Conservation (phyloP, 2,329 filamentous ascomycete species). For the Drechslerella stenobrocha region DNA sequence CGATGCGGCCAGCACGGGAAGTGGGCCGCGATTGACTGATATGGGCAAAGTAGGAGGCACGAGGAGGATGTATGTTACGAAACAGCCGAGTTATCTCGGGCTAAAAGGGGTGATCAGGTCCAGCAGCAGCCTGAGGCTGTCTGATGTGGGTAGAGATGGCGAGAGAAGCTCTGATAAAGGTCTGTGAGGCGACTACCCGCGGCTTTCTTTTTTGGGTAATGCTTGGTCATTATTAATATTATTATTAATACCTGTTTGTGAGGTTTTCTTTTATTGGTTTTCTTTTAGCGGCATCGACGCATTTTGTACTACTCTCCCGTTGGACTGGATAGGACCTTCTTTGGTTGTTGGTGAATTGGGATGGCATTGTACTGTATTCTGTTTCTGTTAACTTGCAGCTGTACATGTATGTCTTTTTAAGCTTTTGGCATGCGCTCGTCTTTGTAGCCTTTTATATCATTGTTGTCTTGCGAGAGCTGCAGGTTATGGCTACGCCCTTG, state of each 20-base stretch:
- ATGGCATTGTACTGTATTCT: not conserved
- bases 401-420: not conserved
- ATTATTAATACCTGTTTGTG: not conserved
- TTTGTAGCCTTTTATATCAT: conserved; percentile 11
- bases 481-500: too few species aligned
- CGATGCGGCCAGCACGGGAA: conserved; percentile 19
- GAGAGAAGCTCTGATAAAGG: conserved; percentile 7
- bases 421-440: not conserved
- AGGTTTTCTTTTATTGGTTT: conserved; percentile 4
- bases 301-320: not conserved
- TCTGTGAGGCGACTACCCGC: conserved; percentile 5
- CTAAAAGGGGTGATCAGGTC: conserved; percentile 22
- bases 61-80: conserved; percentile 48
- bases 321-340: not conserved
- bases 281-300: not conserved
- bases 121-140: conserved; percentile 31
- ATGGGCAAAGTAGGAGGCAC: conserved; percentile 36
- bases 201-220: conserved; percentile 18
- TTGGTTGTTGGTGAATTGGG: not conserved
- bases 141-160: conserved; percentile 14
- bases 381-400: conserved; percentile 1
- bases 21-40: conserved; percentile 27
- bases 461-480: too few species aligned
- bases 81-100: conserved; percentile 19
- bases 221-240: conserved; percentile 14